Evolutionary conservation across 495 filamentous ascomycete genomes (phyloP).

Genomic region (Letharia columbiana): DNA sequence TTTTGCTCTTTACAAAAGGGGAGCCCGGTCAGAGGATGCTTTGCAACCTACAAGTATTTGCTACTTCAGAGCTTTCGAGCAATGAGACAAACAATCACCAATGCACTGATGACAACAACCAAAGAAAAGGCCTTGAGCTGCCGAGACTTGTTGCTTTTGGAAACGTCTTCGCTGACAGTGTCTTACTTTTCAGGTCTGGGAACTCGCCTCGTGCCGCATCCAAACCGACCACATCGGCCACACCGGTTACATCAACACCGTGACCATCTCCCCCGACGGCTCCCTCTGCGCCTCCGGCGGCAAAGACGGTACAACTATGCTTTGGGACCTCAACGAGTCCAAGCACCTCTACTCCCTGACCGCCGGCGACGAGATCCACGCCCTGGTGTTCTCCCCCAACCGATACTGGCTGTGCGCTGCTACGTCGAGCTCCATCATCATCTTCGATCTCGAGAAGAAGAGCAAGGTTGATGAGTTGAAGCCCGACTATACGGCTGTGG

Average conservation of each 20-base stretch:
- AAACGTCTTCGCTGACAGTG: slow-evolving; percentile 1
- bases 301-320: slow-evolving; percentile 99
- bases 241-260: slow-evolving; percentile 99
- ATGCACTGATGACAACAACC: slow-evolving; percentile 63
- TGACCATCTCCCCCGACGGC: slow-evolving; percentile 99
- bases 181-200: slow-evolving; percentile 69
- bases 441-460: slow-evolving; percentile 99
- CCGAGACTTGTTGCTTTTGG: slow-evolving; percentile 1
- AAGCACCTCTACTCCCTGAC: slow-evolving; percentile 99
- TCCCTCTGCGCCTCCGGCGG: slow-evolving; percentile 98
- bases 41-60: slow-evolving; percentile 94
- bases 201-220: slow-evolving; percentile 96
- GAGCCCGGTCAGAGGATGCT: slow-evolving; percentile 70
- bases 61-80: slow-evolving; percentile 99
- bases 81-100: slow-evolving; percentile 96
- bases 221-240: slow-evolving; percentile 99
- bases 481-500: slow-evolving; percentile 91
- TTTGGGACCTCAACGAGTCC: slow-evolving; percentile 99
- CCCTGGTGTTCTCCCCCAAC: slow-evolving; percentile 99
- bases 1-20: background rate
- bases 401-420: slow-evolving; percentile 99
- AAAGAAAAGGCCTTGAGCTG: slow-evolving; percentile 2
- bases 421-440: slow-evolving; percentile 94
- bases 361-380: slow-evolving; percentile 99
- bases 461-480: slow-evolving; percentile 99